Conservation (phyloP, 2,329 filamentous ascomycete species). For the Fusarium chuoi region DNA sequence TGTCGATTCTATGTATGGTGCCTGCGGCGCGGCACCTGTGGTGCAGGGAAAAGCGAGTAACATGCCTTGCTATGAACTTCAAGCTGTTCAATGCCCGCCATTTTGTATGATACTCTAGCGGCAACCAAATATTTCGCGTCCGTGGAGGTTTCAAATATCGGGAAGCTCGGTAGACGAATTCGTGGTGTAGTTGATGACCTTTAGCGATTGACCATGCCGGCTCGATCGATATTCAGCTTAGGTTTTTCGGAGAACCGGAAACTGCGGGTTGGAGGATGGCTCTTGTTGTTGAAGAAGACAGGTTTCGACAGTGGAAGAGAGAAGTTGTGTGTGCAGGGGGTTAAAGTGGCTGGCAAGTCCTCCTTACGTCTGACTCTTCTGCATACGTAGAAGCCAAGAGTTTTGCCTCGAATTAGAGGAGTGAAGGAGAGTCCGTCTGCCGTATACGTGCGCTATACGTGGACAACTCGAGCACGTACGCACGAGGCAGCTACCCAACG, state of each 20-base stretch:
- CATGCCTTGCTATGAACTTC: slow-evolving; percentile 96
- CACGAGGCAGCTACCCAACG: slow-evolving; percentile 36
- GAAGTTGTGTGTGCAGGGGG: slow-evolving; percentile 21
- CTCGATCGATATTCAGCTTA: slow-evolving; percentile 29
- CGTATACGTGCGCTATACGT: slow-evolving; percentile 38
- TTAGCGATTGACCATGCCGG: slow-evolving; percentile 38
- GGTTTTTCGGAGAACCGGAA: slow-evolving; percentile 23
- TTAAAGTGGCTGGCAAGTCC: slow-evolving; percentile 28
- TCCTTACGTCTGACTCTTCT: slow-evolving; percentile 25
- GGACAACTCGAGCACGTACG: slow-evolving; percentile 24
- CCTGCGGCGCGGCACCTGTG: background rate
- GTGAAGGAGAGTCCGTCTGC: slow-evolving; percentile 19
- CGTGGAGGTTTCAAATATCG: background rate
- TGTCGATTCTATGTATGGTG: background rate
- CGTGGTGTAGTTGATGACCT: slow-evolving; percentile 23
- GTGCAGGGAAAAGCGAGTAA: background rate
- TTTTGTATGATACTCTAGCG: slow-evolving; percentile 52
- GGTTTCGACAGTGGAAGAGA: slow-evolving; percentile 21
- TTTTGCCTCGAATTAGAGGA: slow-evolving; percentile 20
- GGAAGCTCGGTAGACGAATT: slow-evolving; percentile 18
- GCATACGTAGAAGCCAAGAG: slow-evolving; percentile 31
- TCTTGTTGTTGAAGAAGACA: slow-evolving; percentile 21
- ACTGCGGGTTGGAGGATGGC: slow-evolving; percentile 21
- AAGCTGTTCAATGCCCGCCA: slow-evolving; percentile 96
- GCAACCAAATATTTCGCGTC: slow-evolving; percentile 9